These are phyloP conservation scores for Leccinum insigne DNA, from an alignment of 1,284 basidiomycete genomes.

Conservation along the genomic window DNA sequence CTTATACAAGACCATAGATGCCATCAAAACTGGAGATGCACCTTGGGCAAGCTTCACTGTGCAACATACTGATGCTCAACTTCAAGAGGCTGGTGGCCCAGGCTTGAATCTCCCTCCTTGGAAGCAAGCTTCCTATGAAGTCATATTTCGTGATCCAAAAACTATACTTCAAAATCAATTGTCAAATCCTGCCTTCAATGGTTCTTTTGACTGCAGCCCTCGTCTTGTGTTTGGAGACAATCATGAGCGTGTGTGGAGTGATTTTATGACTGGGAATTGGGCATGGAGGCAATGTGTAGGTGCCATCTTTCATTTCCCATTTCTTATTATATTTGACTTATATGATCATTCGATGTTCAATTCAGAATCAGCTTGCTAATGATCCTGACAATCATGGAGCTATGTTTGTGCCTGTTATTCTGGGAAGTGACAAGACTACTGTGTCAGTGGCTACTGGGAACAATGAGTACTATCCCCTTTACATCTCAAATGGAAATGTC, in stretches of 20 bases:
- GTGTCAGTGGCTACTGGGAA: background rate
- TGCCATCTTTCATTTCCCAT: background rate
- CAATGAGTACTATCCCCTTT: background rate
- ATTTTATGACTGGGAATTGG: conserved; percentile 1
- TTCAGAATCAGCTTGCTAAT: background rate
- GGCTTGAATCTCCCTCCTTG: background rate
- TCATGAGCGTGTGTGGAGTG: background rate
- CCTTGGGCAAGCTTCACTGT: background rate
- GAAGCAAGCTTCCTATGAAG: conserved; percentile 1
- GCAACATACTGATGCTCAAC: background rate
- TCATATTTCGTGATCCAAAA: background rate
- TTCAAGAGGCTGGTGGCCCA: background rate
- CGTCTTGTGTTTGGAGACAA: background rate
- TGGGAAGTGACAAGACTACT: background rate
- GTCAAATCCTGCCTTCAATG: background rate
- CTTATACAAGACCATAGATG: background rate
- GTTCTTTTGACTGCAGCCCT: background rate
- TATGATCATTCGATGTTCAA: background rate
- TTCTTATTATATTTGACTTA: background rate
- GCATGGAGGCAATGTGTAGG: background rate
- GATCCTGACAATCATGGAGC: background rate
- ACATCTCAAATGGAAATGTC: background rate
- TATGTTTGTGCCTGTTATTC: background rate
- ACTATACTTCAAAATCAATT: background rate
- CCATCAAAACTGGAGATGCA: background rate